phyloP scores from a whole-genome alignment of 129 eudicot species.

The Artemisia annua region DNA sequence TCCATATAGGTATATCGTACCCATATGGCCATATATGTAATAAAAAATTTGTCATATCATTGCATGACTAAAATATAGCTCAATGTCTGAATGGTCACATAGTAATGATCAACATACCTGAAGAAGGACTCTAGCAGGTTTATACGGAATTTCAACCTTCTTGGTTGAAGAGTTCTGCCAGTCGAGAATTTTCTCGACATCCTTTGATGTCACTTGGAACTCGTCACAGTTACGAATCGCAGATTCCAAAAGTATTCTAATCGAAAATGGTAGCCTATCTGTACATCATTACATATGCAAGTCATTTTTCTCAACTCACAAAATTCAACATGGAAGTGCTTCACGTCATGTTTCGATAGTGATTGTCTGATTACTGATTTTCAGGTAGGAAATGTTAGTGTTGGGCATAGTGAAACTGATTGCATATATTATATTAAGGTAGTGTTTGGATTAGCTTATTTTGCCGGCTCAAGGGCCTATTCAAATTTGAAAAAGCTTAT shows the following conservation, averaged over 20 bases:
- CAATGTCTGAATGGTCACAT: no score
- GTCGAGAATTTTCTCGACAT: slow-evolving; percentile 37
- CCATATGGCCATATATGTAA: no score
- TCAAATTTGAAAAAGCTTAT: background rate
- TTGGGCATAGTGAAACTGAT: no score
- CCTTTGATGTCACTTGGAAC: slow-evolving; percentile 31
- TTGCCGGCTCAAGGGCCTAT: no score
- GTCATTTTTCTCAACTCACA: no score
- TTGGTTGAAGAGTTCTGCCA: slow-evolving; percentile 27
- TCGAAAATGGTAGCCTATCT: slow-evolving; percentile 27
- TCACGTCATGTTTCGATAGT: no score
- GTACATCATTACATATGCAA: background rate
- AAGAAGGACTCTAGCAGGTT: slow-evolving; percentile 32
- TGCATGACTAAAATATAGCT: no score
- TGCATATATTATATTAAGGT: no score
- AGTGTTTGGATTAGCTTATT: no score
- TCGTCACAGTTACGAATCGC: slow-evolving; percentile 25
- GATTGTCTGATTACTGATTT: no score
- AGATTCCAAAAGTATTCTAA: slow-evolving; percentile 31
- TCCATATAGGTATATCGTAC: background rate
- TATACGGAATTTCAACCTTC: slow-evolving; percentile 32
- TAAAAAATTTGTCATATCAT: no score
- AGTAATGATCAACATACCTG: slow-evolving; percentile 14
- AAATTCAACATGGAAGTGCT: background rate
- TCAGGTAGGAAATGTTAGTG: no score